Evolutionary conservation across 768 basidiomycete genomes (phyloP).

Genomic region (Rhizopogon vinicolor): DNA sequence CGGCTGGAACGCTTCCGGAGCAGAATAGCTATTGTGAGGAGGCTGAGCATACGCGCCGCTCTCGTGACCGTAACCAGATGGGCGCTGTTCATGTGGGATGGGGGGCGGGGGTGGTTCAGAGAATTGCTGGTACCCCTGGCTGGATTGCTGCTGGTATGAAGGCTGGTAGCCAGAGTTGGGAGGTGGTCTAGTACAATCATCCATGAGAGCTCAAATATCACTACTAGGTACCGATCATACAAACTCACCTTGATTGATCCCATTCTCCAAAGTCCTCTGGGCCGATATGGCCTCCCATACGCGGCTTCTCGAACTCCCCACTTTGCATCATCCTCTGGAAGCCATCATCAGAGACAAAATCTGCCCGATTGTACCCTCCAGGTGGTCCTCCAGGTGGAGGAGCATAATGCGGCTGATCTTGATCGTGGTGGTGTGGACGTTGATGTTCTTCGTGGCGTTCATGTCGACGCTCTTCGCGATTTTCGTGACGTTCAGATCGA

Average conservation of each 20-base stretch:
- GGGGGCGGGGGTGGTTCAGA: neutral
- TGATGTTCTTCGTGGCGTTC: neutral
- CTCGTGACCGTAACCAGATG: neutral
- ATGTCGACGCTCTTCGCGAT: neutral
- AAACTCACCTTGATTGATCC: neutral
- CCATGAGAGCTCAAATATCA: neutral
- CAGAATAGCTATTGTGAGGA: neutral
- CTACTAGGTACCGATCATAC: neutral
- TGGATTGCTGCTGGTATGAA: neutral
- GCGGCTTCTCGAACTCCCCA: constrained; percentile 8
- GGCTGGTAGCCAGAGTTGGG: constrained; percentile 1
- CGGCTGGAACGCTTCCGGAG: neutral
- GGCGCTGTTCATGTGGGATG: neutral
- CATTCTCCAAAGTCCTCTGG: neutral
- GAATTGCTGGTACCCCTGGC: neutral
- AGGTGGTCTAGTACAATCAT: constrained; percentile 5
- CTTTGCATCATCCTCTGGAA: constrained; percentile 15
- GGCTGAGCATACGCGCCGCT: neutral
- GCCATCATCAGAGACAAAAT: constrained; percentile 26
- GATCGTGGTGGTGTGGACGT: neutral
- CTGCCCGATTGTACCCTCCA: constrained; percentile 16
- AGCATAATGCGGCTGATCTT: neutral
- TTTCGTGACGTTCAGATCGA: neutral
- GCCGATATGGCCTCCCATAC: too few relatives aligned
- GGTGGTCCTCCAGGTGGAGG: constrained; percentile 1